Base-by-base conservation (phyloP, 305 asterid genomes). In the Fraxinus greggii region DNA sequence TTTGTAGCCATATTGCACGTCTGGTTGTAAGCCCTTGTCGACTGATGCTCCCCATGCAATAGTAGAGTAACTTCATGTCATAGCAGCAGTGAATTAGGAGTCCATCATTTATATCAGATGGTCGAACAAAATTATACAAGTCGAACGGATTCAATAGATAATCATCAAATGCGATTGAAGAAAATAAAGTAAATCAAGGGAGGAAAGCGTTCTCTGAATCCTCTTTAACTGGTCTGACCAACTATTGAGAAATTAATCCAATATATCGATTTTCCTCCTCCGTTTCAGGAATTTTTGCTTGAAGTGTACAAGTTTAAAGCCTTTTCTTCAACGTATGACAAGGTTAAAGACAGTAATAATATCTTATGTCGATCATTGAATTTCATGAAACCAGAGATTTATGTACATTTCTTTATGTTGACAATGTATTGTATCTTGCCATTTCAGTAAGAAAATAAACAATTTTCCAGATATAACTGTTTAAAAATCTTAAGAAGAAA, bases 11-110 rank as follows among this genome's bases (percentile, higher is more conserved):
- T 88, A 82, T 15, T 88, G 77, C 33, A 75, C 86, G 31, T 86
- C 29, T 0, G 79, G 88, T 77, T 82, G 84, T 42, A 78, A 76
- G 1, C 90, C 89, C 59, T 35, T 88, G 7, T 73, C 21, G 28
- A 82, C 2, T 0, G 90, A 88, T 33, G 88, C 85, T 3, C 79
- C 84, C 83, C 89, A 88, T 4, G 89, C 89, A 1, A 86, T 86
- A 7, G 89, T 59, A 13, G 89, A 82, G 83, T 88, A 88, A 81
- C 89, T 75, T 75, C 78, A 23, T 75, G 17, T 3, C 63, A 75
- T 23, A n/a, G n/a, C 8, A 40, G 0, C 42, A 15, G 4, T 2
- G 10, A 12, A 42, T 42, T 13, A 42, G n/a, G 45, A 38, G 12
- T 38, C 45, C 45, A 38, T 38, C 45, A 38, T 38, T 38, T 8